A percentile compares a stretch with the other conserved stretches of the same genome.
Evolutionary conservation across 345 rosid genomes (phyloP).

Genomic region (Pistacia vera): DNA sequence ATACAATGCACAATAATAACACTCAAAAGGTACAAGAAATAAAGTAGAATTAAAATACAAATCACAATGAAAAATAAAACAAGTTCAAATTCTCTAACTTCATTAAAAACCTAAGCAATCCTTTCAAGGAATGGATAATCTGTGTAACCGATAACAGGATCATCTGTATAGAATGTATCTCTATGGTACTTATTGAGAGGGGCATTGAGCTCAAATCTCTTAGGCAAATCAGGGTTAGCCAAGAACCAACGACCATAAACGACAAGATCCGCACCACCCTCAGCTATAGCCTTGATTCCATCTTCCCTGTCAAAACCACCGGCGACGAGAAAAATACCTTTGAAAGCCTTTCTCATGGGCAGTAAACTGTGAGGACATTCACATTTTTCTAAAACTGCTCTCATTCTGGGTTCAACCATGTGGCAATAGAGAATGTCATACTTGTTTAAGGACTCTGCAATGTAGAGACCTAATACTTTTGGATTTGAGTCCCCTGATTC

Average conservation of each 20-base stretch:
- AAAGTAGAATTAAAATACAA: too few relatives aligned
- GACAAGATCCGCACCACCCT: slow-evolving; percentile 54
- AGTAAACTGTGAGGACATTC: slow-evolving; percentile 36
- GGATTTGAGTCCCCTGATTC: slow-evolving; percentile 70
- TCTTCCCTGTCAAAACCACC: slow-evolving; percentile 61
- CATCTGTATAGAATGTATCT: slow-evolving; percentile 46
- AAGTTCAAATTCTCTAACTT: too few relatives aligned
- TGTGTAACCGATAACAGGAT: slow-evolving; percentile 64
- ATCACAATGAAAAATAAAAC: too few relatives aligned
- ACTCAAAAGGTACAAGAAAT: too few relatives aligned
- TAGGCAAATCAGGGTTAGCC: slow-evolving; percentile 76
- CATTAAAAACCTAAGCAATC: too few relatives aligned
- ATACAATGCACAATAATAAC: too few relatives aligned
- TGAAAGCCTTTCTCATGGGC: slow-evolving; percentile 69
- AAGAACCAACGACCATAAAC: slow-evolving; percentile 62
- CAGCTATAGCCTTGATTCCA: slow-evolving; percentile 48
- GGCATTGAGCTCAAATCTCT: slow-evolving; percentile 59
- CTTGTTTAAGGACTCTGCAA: slow-evolving; percentile 59
- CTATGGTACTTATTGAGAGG: slow-evolving; percentile 56
- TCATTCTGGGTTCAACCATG: slow-evolving; percentile 68
- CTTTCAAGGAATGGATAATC: slow-evolving; percentile 68
- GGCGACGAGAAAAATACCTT: slow-evolving; percentile 58
- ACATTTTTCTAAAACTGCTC: slow-evolving; percentile 17
- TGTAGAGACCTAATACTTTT: slow-evolving; percentile 55
- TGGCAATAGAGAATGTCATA: slow-evolving; percentile 60